Conservation (phyloP, 371 early-diverging fungal genomes). For the Choanephora cucurbitarum region DNA sequence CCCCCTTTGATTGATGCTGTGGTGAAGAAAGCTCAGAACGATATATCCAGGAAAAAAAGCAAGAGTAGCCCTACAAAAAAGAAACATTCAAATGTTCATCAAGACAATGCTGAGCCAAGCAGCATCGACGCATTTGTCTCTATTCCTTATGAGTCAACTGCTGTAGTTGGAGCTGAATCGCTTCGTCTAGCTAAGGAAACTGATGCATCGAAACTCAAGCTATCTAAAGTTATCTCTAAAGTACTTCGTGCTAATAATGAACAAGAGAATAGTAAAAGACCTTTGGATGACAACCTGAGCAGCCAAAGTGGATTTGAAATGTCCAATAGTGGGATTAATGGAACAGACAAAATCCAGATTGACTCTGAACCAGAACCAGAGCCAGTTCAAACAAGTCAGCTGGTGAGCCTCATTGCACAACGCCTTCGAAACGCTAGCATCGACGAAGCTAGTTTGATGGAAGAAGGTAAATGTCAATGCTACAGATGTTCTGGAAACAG, state of each 20-base stretch:
- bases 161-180: neutral
- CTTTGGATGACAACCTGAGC: constrained; percentile 2
- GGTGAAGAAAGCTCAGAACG: neutral
- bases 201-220: constrained; percentile 12
- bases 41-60: constrained; percentile 9
- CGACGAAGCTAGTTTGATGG: constrained; percentile 17
- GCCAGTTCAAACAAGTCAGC: constrained; percentile 6
- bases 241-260: constrained; percentile 12
- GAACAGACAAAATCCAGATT: neutral
- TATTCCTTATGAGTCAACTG: constrained; percentile 40
- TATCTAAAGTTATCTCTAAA: constrained; percentile 17
- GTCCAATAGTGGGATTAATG: neutral
- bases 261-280: neutral
- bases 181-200: neutral
- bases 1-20: constrained; percentile 15
- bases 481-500: constrained; percentile 22
- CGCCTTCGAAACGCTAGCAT: constrained; percentile 27
- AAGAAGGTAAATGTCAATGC: constrained; percentile 22
- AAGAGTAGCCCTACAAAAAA: constrained; percentile 7
- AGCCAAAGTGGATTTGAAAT: neutral
- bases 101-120: neutral
- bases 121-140: constrained; percentile 33
- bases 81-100: neutral
- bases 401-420: constrained; percentile 46
- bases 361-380: no score